phyloP scores from a whole-genome alignment of 2,329 filamentous ascomycete species.

The Calonectria hongkongensis region DNA sequence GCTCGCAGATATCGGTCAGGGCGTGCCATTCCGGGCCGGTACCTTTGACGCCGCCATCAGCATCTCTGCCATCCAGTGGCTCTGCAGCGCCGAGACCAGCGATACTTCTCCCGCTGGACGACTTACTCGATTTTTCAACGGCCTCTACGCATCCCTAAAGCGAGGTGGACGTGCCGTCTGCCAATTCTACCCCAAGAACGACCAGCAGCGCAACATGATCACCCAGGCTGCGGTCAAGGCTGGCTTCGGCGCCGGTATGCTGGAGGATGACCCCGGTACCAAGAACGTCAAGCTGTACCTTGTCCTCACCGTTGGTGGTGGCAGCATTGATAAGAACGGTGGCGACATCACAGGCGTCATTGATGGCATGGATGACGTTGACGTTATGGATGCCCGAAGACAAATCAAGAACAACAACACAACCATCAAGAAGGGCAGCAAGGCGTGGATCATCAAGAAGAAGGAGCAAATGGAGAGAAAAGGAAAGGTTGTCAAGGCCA shows the following conservation, averaged over 20 bases:
- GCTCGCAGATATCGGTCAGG: constrained; percentile 95
- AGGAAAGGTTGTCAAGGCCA: constrained; percentile 94
- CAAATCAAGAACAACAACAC: constrained; percentile 68
- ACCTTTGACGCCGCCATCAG: constrained; percentile 96
- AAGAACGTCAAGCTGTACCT: constrained; percentile 98
- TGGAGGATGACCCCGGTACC: constrained; percentile 96
- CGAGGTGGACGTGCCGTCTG: constrained; percentile 93
- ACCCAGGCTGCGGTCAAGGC: constrained; percentile 92
- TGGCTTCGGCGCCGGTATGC: constrained; percentile 93
- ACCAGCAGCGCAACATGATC: constrained; percentile 93
- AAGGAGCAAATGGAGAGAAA: constrained; percentile 96
- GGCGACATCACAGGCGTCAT: constrained; percentile 95
- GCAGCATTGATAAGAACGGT: constrained; percentile 67
- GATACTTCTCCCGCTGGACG: constrained; percentile 88
- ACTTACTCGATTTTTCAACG: constrained; percentile 91
- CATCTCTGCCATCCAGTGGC: constrained; percentile 98
- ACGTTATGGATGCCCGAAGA: constrained; percentile 82
- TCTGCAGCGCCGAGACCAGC: constrained; percentile 94
- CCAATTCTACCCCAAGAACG: constrained; percentile 99
- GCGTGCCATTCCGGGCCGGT: constrained; percentile 93
- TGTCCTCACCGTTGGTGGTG: constrained; percentile 89
- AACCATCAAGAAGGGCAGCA: constrained; percentile 85
- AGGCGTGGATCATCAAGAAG: constrained; percentile 88
- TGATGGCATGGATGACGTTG: constrained; percentile 90
- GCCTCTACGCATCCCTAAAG: constrained; percentile 88